Evolutionary conservation across 108 stramenopile species (phyloP).

Genomic region (Cyclotella atomus): DNA sequence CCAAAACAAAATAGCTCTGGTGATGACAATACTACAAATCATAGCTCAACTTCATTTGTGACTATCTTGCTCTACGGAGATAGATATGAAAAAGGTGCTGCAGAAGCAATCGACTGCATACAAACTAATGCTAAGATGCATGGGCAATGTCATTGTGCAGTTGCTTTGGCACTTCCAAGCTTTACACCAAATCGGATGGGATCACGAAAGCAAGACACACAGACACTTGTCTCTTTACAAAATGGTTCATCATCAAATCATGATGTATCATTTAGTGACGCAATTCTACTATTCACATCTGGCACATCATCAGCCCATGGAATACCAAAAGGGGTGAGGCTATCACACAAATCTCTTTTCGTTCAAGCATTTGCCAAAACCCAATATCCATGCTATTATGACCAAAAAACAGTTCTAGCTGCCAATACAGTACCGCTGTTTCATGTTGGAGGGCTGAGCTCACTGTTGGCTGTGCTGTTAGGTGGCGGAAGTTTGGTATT

Average conservation of each 20-base stretch:
- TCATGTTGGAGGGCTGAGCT: slow-evolving; percentile 91
- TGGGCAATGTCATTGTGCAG: background rate
- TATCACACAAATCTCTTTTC: slow-evolving; percentile 73
- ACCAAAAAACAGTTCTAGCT: slow-evolving; percentile 53
- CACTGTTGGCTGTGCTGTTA: slow-evolving; percentile 75
- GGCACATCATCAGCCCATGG: slow-evolving; percentile 71
- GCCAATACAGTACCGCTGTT: slow-evolving; percentile 92
- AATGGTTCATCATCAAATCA: background rate
- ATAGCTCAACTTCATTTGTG: background rate
- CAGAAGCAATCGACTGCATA: slow-evolving; percentile 22
- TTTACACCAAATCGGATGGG: background rate
- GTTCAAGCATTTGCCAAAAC: slow-evolving; percentile 78
- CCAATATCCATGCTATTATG: slow-evolving; percentile 63
- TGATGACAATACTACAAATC: slow-evolving; percentile 9
- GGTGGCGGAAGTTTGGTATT: slow-evolving; percentile 83
- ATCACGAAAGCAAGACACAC: background rate
- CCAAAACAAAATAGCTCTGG: background rate
- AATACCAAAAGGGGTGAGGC: slow-evolving; percentile 73
- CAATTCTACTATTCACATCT: slow-evolving; percentile 86
- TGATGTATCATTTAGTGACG: background rate
- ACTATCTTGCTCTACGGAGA: slow-evolving; percentile 34
- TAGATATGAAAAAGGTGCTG: slow-evolving; percentile 40
- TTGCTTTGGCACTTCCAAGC: slow-evolving; percentile 27
- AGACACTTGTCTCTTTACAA: background rate
- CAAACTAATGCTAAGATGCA: background rate